These are phyloP conservation scores for Trypanosoma caninum DNA, from an alignment of 208 protist species.

Conservation along the genomic window DNA sequence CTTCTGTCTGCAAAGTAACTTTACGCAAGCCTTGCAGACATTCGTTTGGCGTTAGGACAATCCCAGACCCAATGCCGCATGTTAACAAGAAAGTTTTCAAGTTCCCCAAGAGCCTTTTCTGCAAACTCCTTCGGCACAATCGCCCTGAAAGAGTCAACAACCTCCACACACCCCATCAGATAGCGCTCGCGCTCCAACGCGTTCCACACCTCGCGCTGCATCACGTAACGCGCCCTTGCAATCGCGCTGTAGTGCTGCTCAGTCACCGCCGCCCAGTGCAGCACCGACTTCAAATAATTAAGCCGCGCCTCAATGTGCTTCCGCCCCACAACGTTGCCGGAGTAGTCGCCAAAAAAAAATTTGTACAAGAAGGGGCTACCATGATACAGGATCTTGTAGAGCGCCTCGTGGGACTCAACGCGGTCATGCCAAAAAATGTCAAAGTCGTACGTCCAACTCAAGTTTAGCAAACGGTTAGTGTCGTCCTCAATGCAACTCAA, in stretches of 20 bases:
- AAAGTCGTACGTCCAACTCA: conserved; percentile 87
- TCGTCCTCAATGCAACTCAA: conserved; percentile 85
- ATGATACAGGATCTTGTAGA: conserved; percentile 70
- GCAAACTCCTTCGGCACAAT: conserved; percentile 79
- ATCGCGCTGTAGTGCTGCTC: conserved; percentile 82
- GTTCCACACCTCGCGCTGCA: conserved; percentile 86
- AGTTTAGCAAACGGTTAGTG: conserved; percentile 65
- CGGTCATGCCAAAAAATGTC: conserved; percentile 89
- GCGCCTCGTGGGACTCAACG: conserved; percentile 64
- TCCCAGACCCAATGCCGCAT: conserved; percentile 90
- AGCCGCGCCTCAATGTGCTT: conserved; percentile 71
- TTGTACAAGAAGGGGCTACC: conserved; percentile 50
- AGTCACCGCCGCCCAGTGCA: conserved; percentile 71
- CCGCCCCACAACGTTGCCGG: conserved; percentile 53
- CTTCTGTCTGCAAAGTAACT: too few species aligned
- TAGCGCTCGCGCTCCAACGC: conserved; percentile 88
- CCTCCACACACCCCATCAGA: conserved; percentile 75
- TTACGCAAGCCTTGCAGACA: conserved; percentile 47
- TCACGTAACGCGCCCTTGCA: conserved; percentile 67
- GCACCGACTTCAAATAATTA: conserved; percentile 79
- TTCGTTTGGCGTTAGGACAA: conserved; percentile 87
- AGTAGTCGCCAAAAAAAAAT: conserved; percentile 78
- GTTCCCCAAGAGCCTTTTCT: conserved; percentile 73
- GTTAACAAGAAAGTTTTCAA: conserved; percentile 71
- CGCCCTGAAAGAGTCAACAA: conserved; percentile 69